phyloP scores from a whole-genome alignment of 352 stramenopile genomes.

The Pythium aphanidermatum region DNA sequence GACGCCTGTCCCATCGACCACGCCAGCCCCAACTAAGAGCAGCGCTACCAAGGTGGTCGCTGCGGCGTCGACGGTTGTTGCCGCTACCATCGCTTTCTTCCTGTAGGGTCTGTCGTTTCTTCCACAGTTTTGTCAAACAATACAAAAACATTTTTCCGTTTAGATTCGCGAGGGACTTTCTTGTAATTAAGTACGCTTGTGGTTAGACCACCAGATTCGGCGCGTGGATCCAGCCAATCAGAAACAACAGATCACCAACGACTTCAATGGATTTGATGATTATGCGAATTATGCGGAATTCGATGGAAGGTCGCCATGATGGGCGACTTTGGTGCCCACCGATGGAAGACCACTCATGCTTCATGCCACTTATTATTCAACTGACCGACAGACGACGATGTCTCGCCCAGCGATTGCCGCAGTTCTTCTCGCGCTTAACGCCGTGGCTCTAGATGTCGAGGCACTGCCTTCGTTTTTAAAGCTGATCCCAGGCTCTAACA shows the following conservation, averaged over 20 bases:
- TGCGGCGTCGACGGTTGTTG: conserved; percentile 5
- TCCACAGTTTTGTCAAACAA: too few species aligned
- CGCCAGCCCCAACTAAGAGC: conserved; percentile 3
- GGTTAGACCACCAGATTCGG: not conserved
- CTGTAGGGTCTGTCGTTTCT: too few species aligned
- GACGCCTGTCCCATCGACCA: not conserved
- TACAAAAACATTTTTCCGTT: not conserved
- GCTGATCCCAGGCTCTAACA: conserved; percentile 8
- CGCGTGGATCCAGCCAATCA: conserved; percentile 1
- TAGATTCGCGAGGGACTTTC: too few species aligned
- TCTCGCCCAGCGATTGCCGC: not conserved
- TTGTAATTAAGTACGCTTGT: not conserved
- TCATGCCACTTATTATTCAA: not conserved
- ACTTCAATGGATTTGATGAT: not conserved
- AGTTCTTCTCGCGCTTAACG: not conserved
- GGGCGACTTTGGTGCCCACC: not conserved
- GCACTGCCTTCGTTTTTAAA: conserved; percentile 6
- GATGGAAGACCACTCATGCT: conserved; percentile 1
- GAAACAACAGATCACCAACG: not conserved
- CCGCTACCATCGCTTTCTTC: conserved; percentile 7
- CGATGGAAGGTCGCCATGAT: not conserved
- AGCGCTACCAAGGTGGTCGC: conserved; percentile 1
- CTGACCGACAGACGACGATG: not conserved
- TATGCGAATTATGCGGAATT: too few species aligned
- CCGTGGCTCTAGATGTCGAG: not conserved